phyloP scores from a whole-genome alignment of 371 early-diverging fungal genomes.

The Chytridium lagenaria region DNA sequence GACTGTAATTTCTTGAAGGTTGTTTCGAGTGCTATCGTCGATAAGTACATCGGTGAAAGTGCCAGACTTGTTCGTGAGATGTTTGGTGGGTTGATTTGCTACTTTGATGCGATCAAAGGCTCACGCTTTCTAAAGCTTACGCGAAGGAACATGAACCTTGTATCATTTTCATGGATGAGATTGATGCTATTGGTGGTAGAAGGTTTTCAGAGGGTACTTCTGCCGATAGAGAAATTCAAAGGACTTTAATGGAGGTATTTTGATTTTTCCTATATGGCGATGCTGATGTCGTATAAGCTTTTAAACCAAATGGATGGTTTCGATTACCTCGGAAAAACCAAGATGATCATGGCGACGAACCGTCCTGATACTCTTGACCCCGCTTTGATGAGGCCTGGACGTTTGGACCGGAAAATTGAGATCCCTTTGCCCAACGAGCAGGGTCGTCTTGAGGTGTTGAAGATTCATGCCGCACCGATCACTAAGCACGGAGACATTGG shows the following conservation, averaged over 20 bases:
- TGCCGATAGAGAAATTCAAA: slow-evolving; percentile 99
- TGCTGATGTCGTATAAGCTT: slow-evolving; percentile 57
- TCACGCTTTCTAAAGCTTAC: slow-evolving; percentile 70
- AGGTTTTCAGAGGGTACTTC: slow-evolving; percentile 99
- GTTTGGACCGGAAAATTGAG: slow-evolving; percentile 99
- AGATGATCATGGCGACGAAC: slow-evolving; percentile 99
- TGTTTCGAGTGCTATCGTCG: slow-evolving; percentile 97
- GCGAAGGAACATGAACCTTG: slow-evolving; percentile 99
- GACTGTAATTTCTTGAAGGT: slow-evolving; percentile 98
- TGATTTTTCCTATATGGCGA: neutral
- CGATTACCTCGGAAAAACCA: slow-evolving; percentile 97
- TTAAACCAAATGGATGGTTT: slow-evolving; percentile 99
- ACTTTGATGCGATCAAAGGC: neutral
- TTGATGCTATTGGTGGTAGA: slow-evolving; percentile 99
- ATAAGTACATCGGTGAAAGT: slow-evolving; percentile 99
- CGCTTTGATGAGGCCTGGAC: slow-evolving; percentile 97
- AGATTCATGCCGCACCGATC: slow-evolving; percentile 95
- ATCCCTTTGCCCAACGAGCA: slow-evolving; percentile 93
- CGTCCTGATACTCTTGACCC: slow-evolving; percentile 99
- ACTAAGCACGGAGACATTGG: slow-evolving; percentile 97
- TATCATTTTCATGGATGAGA: slow-evolving; percentile 99
- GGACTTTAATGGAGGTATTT: slow-evolving; percentile 95
- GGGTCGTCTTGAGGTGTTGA: slow-evolving; percentile 96
- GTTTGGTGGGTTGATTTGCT: slow-evolving; percentile 88
- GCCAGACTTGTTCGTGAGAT: slow-evolving; percentile 97